Percentiles rank a stretch among this genome's conserved stretches.
phyloP scores from a whole-genome alignment of 2,329 filamentous ascomycete species.

The Fusarium oxysporum region DNA sequence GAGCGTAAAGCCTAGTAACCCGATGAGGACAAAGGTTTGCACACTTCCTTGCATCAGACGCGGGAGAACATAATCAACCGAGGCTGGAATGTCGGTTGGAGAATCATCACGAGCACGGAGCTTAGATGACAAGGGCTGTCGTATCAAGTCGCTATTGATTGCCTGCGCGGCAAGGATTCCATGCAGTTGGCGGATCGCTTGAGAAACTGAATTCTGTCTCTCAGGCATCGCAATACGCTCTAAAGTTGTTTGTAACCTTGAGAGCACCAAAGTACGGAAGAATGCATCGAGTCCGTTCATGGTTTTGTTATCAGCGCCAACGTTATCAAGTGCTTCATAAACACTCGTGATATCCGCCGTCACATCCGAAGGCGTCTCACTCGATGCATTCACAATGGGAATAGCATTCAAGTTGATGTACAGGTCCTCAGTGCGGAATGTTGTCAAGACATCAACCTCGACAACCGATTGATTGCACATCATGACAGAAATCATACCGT shows the following conservation, averaged over 20 bases:
- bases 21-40: slow-evolving; percentile 41
- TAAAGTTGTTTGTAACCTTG: slow-evolving; percentile 37
- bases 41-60: slow-evolving; percentile 38
- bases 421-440: slow-evolving; percentile 42
- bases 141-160: slow-evolving; percentile 37
- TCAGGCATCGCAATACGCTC: slow-evolving; percentile 37
- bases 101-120: slow-evolving; percentile 20
- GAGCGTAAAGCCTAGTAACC: slow-evolving; percentile 36
- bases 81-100: slow-evolving; percentile 22
- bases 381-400: slow-evolving; percentile 32
- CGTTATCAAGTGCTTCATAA: slow-evolving; percentile 33
- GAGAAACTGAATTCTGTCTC: slow-evolving; percentile 39
- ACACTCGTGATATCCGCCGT: slow-evolving; percentile 29
- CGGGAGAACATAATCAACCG: slow-evolving; percentile 37
- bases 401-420: slow-evolving; percentile 38
- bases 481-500: slow-evolving; percentile 37
- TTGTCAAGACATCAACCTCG: slow-evolving; percentile 36
- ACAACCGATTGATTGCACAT: slow-evolving; percentile 44
- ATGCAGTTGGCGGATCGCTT: slow-evolving; percentile 41
- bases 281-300: slow-evolving; percentile 43
- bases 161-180: slow-evolving; percentile 45
- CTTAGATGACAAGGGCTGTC: slow-evolving; percentile 18
- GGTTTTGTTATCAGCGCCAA: slow-evolving; percentile 29
- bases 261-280: slow-evolving; percentile 44
- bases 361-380: slow-evolving; percentile 27